Conservation (phyloP, 139 green algal genomes). For the Micractinium sp. region DNA sequence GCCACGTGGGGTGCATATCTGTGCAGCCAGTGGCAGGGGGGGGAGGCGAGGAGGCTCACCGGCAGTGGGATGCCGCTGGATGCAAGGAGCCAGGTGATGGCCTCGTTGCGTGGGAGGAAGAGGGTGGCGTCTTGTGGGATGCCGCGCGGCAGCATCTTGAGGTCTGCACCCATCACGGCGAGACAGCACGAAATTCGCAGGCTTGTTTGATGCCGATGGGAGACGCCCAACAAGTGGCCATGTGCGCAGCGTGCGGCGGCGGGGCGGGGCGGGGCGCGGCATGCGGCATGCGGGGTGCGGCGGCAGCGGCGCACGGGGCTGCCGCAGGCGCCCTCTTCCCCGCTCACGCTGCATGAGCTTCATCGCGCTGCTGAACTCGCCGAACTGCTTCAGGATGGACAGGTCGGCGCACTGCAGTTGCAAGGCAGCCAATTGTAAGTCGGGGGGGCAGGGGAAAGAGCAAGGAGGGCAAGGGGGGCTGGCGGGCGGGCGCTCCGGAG, state of each 20-base stretch:
- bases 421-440: too few species aligned
- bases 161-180: neutral
- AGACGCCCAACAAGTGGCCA: neutral
- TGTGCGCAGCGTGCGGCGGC: neutral
- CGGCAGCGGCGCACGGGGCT: too few species aligned
- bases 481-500: neutral
- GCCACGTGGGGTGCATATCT: too few species aligned
- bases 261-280: too few species aligned
- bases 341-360: too few species aligned
- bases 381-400: neutral
- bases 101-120: neutral
- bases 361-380: too few species aligned
- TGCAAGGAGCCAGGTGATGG: neutral
- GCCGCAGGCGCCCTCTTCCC: too few species aligned
- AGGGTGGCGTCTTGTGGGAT: neutral
- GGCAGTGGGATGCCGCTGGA: neutral
- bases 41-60: neutral
- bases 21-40: too few species aligned
- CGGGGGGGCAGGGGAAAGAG: too few species aligned
- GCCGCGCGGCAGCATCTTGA: neutral
- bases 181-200: too few species aligned
- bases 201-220: neutral
- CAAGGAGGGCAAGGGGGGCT: too few species aligned
- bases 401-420: neutral
- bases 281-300: neutral